Conservation (phyloP, 345 rosid genomes). For the Lagerstroemia speciosa region DNA sequence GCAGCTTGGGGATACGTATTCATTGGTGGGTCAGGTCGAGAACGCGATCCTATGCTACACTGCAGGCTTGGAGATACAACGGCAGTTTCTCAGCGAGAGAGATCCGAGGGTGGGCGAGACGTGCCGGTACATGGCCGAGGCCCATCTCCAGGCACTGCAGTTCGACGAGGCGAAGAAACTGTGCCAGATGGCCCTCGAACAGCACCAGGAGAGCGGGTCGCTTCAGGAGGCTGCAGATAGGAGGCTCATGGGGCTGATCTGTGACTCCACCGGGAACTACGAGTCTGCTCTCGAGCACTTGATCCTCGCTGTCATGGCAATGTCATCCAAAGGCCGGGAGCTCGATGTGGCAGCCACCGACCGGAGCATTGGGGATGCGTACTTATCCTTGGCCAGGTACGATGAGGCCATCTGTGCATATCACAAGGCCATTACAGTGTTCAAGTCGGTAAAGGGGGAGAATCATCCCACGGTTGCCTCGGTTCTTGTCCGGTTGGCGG, state of each 20-base stretch:
- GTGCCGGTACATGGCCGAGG: slow-evolving; percentile 77
- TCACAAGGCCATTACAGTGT: slow-evolving; percentile 74
- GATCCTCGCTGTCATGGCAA: slow-evolving; percentile 78
- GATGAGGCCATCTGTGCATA: slow-evolving; percentile 84
- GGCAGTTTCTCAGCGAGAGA: slow-evolving; percentile 69
- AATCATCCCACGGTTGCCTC: slow-evolving; percentile 74
- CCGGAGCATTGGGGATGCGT: slow-evolving; percentile 88
- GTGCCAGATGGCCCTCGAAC: slow-evolving; percentile 68
- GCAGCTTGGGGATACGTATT: slow-evolving; percentile 92
- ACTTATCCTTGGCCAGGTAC: slow-evolving; percentile 68
- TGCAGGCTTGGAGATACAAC: slow-evolving; percentile 88
- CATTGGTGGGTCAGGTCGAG: slow-evolving; percentile 74
- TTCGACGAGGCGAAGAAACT: slow-evolving; percentile 75
- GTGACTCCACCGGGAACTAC: slow-evolving; percentile 64
- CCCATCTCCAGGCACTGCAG: slow-evolving; percentile 79
- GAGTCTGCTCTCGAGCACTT: slow-evolving; percentile 88
- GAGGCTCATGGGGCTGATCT: slow-evolving; percentile 78
- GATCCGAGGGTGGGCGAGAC: slow-evolving; percentile 80
- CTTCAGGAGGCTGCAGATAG: slow-evolving; percentile 78
- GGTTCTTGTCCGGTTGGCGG: slow-evolving; percentile 80
- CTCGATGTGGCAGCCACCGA: slow-evolving; percentile 70
- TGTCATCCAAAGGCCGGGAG: slow-evolving; percentile 57
- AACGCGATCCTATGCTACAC: slow-evolving; percentile 69
- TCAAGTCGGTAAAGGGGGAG: slow-evolving; percentile 74
- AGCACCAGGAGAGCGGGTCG: slow-evolving; percentile 55